These are phyloP conservation scores for Xerocomellus amylosporus DNA, from an alignment of 768 basidiomycete species.

Conservation along the genomic window DNA sequence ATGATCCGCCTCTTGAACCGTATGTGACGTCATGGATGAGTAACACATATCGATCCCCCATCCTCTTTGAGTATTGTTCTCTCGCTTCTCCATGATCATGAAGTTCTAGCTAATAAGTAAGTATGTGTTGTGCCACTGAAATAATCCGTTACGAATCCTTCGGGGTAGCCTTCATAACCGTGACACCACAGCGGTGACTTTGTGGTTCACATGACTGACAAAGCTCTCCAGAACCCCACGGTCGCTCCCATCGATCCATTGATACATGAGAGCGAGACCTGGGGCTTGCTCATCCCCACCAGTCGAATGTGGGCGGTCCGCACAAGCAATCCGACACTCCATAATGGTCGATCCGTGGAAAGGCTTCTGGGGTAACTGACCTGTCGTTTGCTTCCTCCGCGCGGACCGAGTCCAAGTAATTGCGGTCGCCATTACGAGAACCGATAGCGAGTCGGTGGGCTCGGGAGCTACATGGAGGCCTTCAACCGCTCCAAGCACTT, in stretches of 20 bases:
- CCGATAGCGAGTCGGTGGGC: background rate
- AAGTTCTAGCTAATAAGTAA: too few relatives aligned
- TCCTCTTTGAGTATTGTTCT: too few relatives aligned
- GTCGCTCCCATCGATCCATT: constrained; percentile 64
- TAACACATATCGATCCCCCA: too few relatives aligned
- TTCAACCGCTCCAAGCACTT: constrained; percentile 36
- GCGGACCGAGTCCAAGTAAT: constrained; percentile 72
- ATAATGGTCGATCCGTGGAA: constrained; percentile 11
- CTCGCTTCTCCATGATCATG: too few relatives aligned
- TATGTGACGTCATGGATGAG: too few relatives aligned
- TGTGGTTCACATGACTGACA: constrained; percentile 59
- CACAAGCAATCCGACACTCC: constrained; percentile 27
- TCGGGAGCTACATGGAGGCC: constrained; percentile 20
- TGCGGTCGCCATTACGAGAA: constrained; percentile 30
- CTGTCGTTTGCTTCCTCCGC: constrained; percentile 43
- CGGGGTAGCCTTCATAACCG: too few relatives aligned
- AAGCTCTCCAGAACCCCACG: constrained; percentile 63
- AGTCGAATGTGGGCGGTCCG: constrained; percentile 10
- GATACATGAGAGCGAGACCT: constrained; percentile 36
- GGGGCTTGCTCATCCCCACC: constrained; percentile 7
- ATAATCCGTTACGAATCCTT: too few relatives aligned
- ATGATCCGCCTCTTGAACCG: too few relatives aligned
- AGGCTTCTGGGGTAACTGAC: background rate
- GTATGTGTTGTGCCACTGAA: too few relatives aligned
- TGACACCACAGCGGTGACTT: constrained; percentile 26